Conservation (phyloP, 139 green algal genomes). For the Chlamydomonas sphaeroides region DNA sequence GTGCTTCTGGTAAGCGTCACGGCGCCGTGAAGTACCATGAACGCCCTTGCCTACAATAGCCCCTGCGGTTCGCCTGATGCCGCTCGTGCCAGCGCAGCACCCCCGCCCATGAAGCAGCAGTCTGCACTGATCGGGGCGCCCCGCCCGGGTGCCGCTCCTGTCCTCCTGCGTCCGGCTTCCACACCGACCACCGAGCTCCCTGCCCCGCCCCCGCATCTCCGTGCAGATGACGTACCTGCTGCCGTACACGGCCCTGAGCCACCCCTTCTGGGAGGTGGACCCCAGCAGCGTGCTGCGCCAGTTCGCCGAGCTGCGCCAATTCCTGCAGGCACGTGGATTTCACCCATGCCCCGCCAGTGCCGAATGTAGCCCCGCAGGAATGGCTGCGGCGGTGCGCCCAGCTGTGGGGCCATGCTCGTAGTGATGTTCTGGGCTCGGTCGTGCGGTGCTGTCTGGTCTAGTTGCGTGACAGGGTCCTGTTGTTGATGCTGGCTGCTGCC, state of each 20-base stretch:
- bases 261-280: conserved; percentile 56
- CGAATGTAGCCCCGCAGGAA: too few species aligned
- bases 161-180: background rate
- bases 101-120: too few species aligned
- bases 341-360: too few species aligned
- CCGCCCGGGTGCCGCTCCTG: too few species aligned
- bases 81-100: background rate
- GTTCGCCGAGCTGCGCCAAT: conserved; percentile 37
- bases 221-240: conserved; percentile 46
- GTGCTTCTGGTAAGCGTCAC: conserved; percentile 32
- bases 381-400: too few species aligned
- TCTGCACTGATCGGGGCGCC: too few species aligned
- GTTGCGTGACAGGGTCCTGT: background rate
- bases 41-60: background rate
- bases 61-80: too few species aligned
- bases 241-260: conserved; percentile 30
- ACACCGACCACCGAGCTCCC: too few species aligned
- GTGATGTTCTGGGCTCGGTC: too few species aligned
- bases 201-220: too few species aligned
- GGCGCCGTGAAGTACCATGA: too few species aligned
- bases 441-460: background rate
- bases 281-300: conserved; percentile 11
- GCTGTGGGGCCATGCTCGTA: too few species aligned
- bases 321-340: conserved; percentile 53
- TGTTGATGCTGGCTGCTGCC: background rate